phyloP scores from a whole-genome alignment of 352 stramenopile genomes.

The Pythium vanterpoolii region DNA sequence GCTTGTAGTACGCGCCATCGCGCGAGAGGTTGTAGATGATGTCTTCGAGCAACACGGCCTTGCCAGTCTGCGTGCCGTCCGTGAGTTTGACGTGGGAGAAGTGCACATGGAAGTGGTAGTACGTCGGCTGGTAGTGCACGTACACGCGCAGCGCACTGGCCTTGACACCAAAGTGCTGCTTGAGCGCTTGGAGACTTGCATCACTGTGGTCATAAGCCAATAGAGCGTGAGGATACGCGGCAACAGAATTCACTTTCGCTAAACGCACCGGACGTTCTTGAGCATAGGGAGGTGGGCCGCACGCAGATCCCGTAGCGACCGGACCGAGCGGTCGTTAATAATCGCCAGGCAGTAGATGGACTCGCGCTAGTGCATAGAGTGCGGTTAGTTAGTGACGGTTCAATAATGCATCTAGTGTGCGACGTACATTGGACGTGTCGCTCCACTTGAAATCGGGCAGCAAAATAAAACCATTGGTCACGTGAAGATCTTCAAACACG shows the following conservation, averaged over 20 bases:
- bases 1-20: constrained; percentile 65
- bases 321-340: constrained; percentile 67
- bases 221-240: background rate
- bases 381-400: background rate
- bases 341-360: constrained; percentile 83
- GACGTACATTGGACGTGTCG: constrained; percentile 52
- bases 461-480: constrained; percentile 66
- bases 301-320: constrained; percentile 72
- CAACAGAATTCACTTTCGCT: background rate
- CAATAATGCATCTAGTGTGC: background rate
- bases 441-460: constrained; percentile 87
- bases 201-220: constrained; percentile 20
- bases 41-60: constrained; percentile 81
- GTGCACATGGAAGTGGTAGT: constrained; percentile 88
- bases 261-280: constrained; percentile 61
- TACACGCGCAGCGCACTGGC: constrained; percentile 71
- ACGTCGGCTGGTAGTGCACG: constrained; percentile 87
- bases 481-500: constrained; percentile 68
- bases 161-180: constrained; percentile 49
- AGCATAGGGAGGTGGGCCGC: constrained; percentile 60
- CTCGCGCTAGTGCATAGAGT: constrained; percentile 44
- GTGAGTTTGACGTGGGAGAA: constrained; percentile 85
- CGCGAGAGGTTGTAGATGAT: constrained; percentile 78
- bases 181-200: constrained; percentile 47
- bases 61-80: constrained; percentile 69